These are phyloP conservation scores for Leucaena leucocephala DNA, from an alignment of 306 rosid species.

Conservation along the genomic window DNA sequence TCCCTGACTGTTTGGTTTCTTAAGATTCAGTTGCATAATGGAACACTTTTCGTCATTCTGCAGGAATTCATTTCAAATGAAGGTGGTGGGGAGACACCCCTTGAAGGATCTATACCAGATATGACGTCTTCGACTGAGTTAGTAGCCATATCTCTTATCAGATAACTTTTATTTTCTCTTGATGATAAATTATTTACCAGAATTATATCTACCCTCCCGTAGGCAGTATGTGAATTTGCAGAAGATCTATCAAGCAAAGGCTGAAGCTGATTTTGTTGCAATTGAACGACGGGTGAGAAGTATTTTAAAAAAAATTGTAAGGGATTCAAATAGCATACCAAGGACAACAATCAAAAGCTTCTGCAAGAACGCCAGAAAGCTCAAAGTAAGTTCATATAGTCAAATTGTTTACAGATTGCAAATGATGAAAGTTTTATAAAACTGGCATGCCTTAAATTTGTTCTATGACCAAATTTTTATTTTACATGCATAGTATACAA, in stretches of 20 bases:
- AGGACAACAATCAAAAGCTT: constrained; percentile 75
- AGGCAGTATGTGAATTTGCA: constrained; percentile 90
- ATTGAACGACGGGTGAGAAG: constrained; percentile 70
- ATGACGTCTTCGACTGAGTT: constrained; percentile 99
- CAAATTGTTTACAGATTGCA: constrained; percentile 28
- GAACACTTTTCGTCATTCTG: constrained; percentile 34
- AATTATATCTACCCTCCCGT: constrained; percentile 39
- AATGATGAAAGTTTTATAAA: constrained; percentile 1
- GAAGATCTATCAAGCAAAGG: constrained; percentile 86
- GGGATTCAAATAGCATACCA: constrained; percentile 81
- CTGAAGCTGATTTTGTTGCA: constrained; percentile 86
- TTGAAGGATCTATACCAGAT: constrained; percentile 99
- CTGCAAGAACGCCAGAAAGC: constrained; percentile 93
- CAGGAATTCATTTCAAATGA: constrained; percentile 90
- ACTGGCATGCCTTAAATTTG: constrained; percentile 4
- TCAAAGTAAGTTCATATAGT: constrained; percentile 67
- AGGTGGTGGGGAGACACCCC: constrained; percentile 91
- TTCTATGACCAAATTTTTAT: constrained; percentile 8
- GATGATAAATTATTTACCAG: constrained; percentile 36
- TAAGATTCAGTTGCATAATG: constrained; percentile 28
- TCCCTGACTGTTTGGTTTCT: constrained; percentile 7
- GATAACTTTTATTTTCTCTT: constrained; percentile 25
- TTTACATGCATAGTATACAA: constrained; percentile 18
- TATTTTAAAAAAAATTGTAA: constrained; percentile 75
- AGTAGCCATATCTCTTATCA: constrained; percentile 40